Base-by-base conservation (phyloP, 768 basidiomycete species). In the Mycena maculata region DNA sequence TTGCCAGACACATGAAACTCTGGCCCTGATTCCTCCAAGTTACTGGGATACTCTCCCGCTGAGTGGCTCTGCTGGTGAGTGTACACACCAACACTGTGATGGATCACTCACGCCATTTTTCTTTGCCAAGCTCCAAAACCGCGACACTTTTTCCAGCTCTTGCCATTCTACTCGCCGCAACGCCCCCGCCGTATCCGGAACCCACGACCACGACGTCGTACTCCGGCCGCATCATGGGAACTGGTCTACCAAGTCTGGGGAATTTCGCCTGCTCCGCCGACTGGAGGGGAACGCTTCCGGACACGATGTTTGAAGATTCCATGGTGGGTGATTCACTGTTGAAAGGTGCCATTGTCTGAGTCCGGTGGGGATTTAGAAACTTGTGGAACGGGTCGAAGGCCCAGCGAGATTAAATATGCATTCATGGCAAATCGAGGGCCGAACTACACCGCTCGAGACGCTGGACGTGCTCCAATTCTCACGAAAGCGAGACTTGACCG, bases 191-290 rank as follows among this genome's bases (percentile, higher is more conserved):
- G 28, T 73, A 73, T 1, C 72, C 72, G 3, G 70, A 71, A 20
- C 72, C 72, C 16, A 71, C 59, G 9, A 73, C 70, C 12, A 73
- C 67, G 33, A 68, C 66, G 30, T 71, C 72, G 58, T 73, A 73
- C 62, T 62, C 67, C 7, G 63, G 54, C 5, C 67, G 60, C 70
- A 73, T 65, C 64, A 70, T 45, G n/a, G 44, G 54, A 16, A 72
- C 65, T 13, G 71, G 71, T 49, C 56, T 72, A 36, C 64, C 60
- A 25, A 72, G 44, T 44, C 71, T 36, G 10, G 66, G 66, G 44
- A 57, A 67, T 38, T 67, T 67, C 31, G 47, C 38, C 11, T 30
- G 31, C 7, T 47, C 31, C 4, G 42, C 44, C 23, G 31, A 22
- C 18, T 45, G 16, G 10, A 65, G 31, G 9, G 48, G 48, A 5